Base-by-base conservation (phyloP, 352 stramenopile genomes). In the Globisporangium splendens region DNA sequence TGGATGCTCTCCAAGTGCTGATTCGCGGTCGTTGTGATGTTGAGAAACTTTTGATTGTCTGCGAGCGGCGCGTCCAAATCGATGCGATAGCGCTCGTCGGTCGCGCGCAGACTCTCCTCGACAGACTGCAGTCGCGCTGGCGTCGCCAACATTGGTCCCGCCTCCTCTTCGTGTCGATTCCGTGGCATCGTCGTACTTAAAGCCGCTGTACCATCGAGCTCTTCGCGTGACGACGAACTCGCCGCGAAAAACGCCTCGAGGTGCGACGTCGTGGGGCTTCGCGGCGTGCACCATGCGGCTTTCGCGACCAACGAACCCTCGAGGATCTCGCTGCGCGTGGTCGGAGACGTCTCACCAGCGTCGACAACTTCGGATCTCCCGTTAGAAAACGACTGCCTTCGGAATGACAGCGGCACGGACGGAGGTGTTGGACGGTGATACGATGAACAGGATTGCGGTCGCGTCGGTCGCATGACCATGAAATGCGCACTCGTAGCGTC, bases 1-100 rank as follows among this genome's bases (percentile, higher is more conserved):
- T 86, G 69, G 12, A 91, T 63, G 15, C 60, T 38, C 0, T 89
- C 78, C 17, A 88, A 17, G 48, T 91, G 78, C 44, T 86, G 72
- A 15, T 47, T 65, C 28, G 81, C 78, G 3, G 77, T 78, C 5
- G 42, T 55, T 1, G 77, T 63, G 50, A 91, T 84, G 55, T 89
- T 77, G 7, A 91, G 49, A 48, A 89, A 88, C 53, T 86, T 88
- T 50, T 74, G 63, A 35, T 77, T 79, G 28, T 73, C 71, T 1
- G 70, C 54, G 15, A 56, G 44, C 5, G 89, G 66, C 13, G 62
- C 53, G 15, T 80, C 60, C 46, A 88, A 61, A 38, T 91, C 73
- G 20, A 91, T 53, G 18, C 51, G 58, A 61, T 86, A 89, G 18
- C 72, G 66, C 54, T 79, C 65, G 43, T 81, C 73, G 0, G 69